Percentiles rank a stretch among this genome's conserved stretches.
Conservation (phyloP, 164 flowering plant genomes). For the Stephania cephalantha region DNA sequence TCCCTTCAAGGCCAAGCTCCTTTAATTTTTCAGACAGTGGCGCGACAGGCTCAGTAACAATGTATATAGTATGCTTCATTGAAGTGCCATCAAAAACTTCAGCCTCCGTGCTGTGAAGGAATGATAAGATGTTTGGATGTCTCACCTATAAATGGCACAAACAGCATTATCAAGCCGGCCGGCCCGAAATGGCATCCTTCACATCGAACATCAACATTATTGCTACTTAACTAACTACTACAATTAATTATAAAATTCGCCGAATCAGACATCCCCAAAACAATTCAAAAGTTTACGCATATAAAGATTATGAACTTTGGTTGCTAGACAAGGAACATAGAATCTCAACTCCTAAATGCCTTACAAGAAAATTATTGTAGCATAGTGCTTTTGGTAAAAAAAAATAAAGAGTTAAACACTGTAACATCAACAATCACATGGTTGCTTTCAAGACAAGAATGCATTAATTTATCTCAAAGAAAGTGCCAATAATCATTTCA, state of each 20-base stretch:
- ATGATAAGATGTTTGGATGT: conserved; percentile 94
- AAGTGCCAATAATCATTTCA: too few relatives aligned
- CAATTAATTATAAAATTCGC: too few relatives aligned
- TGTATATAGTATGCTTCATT: conserved; percentile 73
- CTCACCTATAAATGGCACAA: conserved; percentile 62
- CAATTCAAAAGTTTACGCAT: too few relatives aligned
- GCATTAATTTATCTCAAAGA: neutral
- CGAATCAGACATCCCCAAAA: too few relatives aligned
- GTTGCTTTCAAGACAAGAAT: neutral
- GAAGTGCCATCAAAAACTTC: conserved; percentile 66
- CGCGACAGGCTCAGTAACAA: conserved; percentile 96
- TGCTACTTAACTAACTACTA: too few relatives aligned
- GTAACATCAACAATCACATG: neutral
- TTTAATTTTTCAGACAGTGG: conserved; percentile 92
- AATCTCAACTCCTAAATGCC: neutral
- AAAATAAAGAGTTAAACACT: neutral
- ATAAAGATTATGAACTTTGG: too few relatives aligned
- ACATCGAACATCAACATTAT: too few relatives aligned
- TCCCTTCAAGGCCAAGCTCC: conserved; percentile 88
- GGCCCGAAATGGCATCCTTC: neutral
- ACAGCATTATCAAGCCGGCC: neutral
- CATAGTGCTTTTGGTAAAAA: neutral
- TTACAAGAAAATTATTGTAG: neutral
- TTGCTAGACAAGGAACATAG: too few relatives aligned
- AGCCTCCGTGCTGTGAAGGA: conserved; percentile 88